Conservation (phyloP, 192 early-diverging fungal genomes). For the Rhizoclosmatium globosum region DNA sequence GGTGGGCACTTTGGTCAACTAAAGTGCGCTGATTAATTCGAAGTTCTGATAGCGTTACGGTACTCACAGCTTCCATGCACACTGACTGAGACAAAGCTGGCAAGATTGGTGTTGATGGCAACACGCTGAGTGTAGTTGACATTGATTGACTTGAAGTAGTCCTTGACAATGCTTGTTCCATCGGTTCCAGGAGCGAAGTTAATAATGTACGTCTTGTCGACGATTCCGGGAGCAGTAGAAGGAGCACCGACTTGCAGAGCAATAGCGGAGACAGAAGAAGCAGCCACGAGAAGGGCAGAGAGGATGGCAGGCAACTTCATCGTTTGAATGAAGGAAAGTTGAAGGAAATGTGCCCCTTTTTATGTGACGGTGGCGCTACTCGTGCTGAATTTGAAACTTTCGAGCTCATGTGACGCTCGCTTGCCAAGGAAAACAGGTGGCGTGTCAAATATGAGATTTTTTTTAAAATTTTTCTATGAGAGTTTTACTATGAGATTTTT, state of each 20-base stretch:
- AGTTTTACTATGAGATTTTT: no score
- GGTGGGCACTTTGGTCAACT: not conserved
- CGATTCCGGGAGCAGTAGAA: not conserved
- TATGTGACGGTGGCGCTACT: no score
- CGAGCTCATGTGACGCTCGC: no score
- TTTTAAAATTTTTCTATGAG: no score
- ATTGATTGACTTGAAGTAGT: not conserved
- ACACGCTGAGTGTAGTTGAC: not conserved
- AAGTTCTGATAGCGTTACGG: not conserved
- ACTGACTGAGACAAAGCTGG: not conserved
- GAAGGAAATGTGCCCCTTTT: no score
- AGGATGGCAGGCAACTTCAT: not conserved
- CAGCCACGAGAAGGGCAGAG: not conserved
- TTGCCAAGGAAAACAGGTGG: no score
- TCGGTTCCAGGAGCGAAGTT: slow-evolving; percentile 1
- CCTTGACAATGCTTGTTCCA: not conserved
- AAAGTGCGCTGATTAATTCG: not conserved
- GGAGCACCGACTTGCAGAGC: not conserved
- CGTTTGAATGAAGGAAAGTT: not conserved
- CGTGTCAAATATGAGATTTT: no score
- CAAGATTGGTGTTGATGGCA: not conserved
- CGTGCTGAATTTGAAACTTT: no score
- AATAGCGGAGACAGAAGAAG: not conserved
- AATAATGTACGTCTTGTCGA: not conserved
- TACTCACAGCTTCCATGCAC: not conserved